A percentile compares a stretch with the other conserved stretches of the same genome.
These are phyloP conservation scores for Alternaria novae-zelandiae DNA, from an alignment of 2,329 filamentous ascomycete genomes.

Conservation along the genomic window DNA sequence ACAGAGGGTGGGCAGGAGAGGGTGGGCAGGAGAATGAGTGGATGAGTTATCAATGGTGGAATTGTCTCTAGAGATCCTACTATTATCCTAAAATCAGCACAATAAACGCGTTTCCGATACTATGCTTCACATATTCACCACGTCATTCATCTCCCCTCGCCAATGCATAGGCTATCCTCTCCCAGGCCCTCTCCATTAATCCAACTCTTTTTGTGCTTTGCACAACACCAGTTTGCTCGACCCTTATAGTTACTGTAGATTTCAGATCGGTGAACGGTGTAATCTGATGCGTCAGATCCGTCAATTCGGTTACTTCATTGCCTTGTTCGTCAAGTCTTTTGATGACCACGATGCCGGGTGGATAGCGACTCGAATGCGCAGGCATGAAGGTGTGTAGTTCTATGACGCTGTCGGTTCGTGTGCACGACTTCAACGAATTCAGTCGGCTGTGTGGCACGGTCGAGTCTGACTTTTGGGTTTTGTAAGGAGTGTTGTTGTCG, in stretches of 20 bases:
- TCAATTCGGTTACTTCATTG: not conserved
- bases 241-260: no score
- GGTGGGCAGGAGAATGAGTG: not conserved
- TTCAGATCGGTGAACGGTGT: not conserved
- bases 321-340: constrained; percentile 1
- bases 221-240: not conserved
- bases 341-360: not conserved
- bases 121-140: not conserved
- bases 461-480: not conserved
- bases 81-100: not conserved
- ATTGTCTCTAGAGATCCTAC: not conserved
- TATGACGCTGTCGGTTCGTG: not conserved
- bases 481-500: not conserved
- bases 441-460: no score
- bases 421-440: not conserved
- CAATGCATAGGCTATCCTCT: not conserved
- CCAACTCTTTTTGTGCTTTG: not conserved
- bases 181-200: not conserved
- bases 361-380: not conserved
- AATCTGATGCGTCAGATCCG: not conserved
- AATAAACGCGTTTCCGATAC: not conserved
- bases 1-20: no score
- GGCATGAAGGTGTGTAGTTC: not conserved
- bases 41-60: not conserved
- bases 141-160: not conserved